These are phyloP conservation scores for Cladophialophora chaetospira DNA, from an alignment of 2,329 filamentous ascomycete genomes.

Conservation along the genomic window DNA sequence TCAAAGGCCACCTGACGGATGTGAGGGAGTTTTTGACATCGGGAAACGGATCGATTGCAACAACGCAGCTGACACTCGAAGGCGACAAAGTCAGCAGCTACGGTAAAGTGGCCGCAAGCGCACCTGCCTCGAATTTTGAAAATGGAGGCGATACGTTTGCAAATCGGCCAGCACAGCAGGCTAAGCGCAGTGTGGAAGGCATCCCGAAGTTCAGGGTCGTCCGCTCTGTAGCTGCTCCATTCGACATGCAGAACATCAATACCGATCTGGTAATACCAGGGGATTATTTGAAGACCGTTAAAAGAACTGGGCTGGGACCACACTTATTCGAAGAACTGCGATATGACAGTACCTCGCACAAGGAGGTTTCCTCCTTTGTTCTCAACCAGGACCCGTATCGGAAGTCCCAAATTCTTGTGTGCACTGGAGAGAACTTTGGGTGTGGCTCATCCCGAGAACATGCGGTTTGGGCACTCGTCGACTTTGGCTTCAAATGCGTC, in stretches of 20 bases:
- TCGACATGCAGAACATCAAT: slow-evolving; percentile 88
- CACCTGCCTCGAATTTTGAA: slow-evolving; percentile 59
- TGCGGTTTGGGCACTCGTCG: slow-evolving; percentile 92
- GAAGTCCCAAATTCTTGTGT: slow-evolving; percentile 80
- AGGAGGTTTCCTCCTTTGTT: slow-evolving; percentile 77
- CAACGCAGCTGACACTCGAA: slow-evolving; percentile 59
- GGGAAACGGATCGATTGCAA: slow-evolving; percentile 57
- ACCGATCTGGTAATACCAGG: slow-evolving; percentile 98
- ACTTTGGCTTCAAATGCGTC: slow-evolving; percentile 92
- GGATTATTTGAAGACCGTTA: slow-evolving; percentile 98
- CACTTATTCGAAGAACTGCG: slow-evolving; percentile 85
- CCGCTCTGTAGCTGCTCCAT: slow-evolving; percentile 81
- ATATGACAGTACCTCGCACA: slow-evolving; percentile 67
- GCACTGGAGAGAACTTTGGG: slow-evolving; percentile 90
- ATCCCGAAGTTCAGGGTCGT: slow-evolving; percentile 81
- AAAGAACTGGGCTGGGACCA: slow-evolving; percentile 85
- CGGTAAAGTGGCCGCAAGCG: slow-evolving; percentile 63
- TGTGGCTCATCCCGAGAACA: slow-evolving; percentile 92
- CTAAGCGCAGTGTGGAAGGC: slow-evolving; percentile 59
- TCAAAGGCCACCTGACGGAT: slow-evolving; percentile 86
- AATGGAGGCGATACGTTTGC: slow-evolving; percentile 66
- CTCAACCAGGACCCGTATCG: slow-evolving; percentile 92
- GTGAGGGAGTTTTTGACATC: slow-evolving; percentile 73
- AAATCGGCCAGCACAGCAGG: slow-evolving; percentile 47
- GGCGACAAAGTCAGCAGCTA: slow-evolving; percentile 57